phyloP scores from a whole-genome alignment of 2,329 filamentous ascomycete genomes.

The Metarhizium brunneum region DNA sequence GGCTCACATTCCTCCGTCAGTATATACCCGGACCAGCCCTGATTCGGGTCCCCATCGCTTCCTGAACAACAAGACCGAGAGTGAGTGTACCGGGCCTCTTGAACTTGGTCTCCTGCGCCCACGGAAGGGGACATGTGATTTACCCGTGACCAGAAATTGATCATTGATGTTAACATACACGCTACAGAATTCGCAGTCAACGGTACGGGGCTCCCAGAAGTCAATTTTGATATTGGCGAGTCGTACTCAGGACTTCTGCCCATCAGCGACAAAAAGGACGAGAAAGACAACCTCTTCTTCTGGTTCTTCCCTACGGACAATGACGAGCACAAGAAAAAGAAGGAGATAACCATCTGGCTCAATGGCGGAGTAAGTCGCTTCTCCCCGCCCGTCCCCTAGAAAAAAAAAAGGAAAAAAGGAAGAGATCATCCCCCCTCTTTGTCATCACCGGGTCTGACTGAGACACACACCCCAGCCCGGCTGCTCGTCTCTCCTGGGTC shows the following conservation, averaged over 20 bases:
- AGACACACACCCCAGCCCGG: slow-evolving; percentile 27
- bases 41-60: slow-evolving; percentile 2
- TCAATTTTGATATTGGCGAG: slow-evolving; percentile 53
- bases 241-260: slow-evolving; percentile 50
- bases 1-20: neutral
- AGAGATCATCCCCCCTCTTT: neutral
- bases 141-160: slow-evolving; percentile 13
- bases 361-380: slow-evolving; percentile 38
- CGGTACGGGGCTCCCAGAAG: slow-evolving; percentile 51
- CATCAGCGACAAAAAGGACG: slow-evolving; percentile 37
- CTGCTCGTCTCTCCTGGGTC: slow-evolving; percentile 54
- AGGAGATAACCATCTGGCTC: slow-evolving; percentile 55
- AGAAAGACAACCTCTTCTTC: slow-evolving; percentile 48
- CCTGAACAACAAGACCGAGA: slow-evolving; percentile 10
- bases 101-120: no score
- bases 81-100: slow-evolving; percentile 6
- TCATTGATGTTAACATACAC: neutral
- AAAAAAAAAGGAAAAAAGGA: neutral
- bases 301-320: slow-evolving; percentile 57
- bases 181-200: slow-evolving; percentile 50
- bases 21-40: neutral
- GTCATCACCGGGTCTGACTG: neutral
- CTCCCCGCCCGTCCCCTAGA: neutral
- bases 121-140: neutral
- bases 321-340: slow-evolving; percentile 27